These are phyloP conservation scores for Morella rubra DNA, from an alignment of 306 rosid genomes.

Conservation along the genomic window DNA sequence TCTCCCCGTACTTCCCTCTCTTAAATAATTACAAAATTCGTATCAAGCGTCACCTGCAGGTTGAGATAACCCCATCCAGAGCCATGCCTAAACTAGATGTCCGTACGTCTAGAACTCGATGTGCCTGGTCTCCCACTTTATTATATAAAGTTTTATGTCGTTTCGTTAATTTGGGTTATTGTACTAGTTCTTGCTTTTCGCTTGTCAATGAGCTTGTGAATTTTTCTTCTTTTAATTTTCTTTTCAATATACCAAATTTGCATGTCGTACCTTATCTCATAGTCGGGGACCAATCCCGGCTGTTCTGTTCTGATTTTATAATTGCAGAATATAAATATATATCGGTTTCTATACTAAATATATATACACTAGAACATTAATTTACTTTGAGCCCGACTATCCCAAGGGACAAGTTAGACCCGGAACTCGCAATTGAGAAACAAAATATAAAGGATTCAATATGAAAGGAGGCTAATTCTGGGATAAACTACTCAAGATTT, in stretches of 20 bases:
- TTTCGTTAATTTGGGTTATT: neutral
- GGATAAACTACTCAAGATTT: neutral
- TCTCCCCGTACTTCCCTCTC: too few species aligned
- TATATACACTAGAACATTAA: neutral
- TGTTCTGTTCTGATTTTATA: neutral
- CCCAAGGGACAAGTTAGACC: neutral
- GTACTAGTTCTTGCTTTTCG: too few species aligned
- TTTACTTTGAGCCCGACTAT: neutral
- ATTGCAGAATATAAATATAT: neutral
- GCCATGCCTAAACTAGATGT: too few species aligned
- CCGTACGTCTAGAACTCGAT: too few species aligned
- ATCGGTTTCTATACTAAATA: neutral
- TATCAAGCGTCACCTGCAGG: too few species aligned
- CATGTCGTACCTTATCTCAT: neutral
- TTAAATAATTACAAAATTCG: too few species aligned
- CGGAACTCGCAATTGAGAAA: neutral
- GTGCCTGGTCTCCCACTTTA: too few species aligned
- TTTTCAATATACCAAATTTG: neutral
- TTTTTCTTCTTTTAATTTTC: neutral
- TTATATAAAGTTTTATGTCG: too few species aligned
- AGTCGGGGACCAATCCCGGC: neutral
- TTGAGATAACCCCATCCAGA: too few species aligned
- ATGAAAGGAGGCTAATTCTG: neutral
- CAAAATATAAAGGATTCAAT: neutral
- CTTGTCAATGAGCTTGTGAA: neutral